A percentile compares a stretch with the other conserved stretches of the same genome.
phyloP scores from a whole-genome alignment of 208 protist species.

The Acanthamoeba divionensis region DNA sequence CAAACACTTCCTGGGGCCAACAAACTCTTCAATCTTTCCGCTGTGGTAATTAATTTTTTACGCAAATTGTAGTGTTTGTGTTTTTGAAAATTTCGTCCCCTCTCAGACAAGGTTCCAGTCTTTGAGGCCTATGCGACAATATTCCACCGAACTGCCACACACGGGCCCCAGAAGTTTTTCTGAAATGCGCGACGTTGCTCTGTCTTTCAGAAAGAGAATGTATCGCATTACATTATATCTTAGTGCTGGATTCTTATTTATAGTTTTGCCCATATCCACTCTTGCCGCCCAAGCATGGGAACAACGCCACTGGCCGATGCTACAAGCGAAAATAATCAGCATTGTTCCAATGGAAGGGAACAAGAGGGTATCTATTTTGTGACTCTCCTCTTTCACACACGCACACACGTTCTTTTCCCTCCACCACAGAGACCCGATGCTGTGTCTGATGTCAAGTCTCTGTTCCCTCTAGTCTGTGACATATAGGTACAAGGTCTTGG shows the following conservation, averaged over 20 bases:
- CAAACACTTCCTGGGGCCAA: no score
- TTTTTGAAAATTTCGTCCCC: no score
- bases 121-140: neutral
- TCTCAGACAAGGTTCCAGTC: no score
- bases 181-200: neutral
- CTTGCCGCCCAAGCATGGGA: constrained; percentile 6
- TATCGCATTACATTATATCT: neutral
- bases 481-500: constrained; percentile 23
- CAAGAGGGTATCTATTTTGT: neutral
- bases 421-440: neutral
- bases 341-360: neutral
- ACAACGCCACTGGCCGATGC: neutral
- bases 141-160: neutral
- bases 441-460: neutral
- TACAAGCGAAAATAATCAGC: neutral
- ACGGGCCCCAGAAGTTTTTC: neutral
- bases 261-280: neutral
- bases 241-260: neutral
- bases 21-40: no score
- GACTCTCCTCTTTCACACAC: neutral
- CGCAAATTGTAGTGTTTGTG: no score
- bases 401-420: no score
- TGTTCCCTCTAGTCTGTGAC: neutral
- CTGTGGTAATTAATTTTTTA: no score
- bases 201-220: neutral